A percentile compares a stretch with the other conserved stretches of the same genome.
Evolutionary conservation across 176 grass and related monocot genomes (phyloP).

Genomic region (Lolium perenne): DNA sequence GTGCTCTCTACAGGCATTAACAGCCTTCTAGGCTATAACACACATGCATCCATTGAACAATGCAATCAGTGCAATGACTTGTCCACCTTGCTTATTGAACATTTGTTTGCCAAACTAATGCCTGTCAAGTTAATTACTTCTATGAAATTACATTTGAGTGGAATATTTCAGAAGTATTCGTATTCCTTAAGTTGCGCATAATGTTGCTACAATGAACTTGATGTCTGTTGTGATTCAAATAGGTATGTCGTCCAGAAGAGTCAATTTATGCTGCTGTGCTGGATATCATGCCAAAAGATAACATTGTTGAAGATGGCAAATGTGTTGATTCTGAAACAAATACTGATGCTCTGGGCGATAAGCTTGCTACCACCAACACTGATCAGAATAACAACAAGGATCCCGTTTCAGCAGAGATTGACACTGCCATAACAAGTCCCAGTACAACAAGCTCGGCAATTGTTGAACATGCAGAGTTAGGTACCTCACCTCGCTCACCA

Average conservation of each 20-base stretch:
- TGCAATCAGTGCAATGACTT: background rate
- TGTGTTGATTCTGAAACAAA: background rate
- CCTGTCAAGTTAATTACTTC: background rate
- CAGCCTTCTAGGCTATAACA: background rate
- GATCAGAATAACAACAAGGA: background rate
- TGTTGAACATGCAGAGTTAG: background rate
- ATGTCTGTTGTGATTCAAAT: background rate
- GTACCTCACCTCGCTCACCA: background rate
- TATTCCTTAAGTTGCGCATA: background rate
- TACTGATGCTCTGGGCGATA: background rate
- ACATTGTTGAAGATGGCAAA: background rate
- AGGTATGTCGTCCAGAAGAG: background rate
- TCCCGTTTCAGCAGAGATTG: background rate
- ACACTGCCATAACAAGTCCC: background rate
- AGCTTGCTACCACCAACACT: background rate
- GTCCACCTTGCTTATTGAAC: background rate
- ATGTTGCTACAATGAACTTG: background rate
- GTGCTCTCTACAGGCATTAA: background rate
- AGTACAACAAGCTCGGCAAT: background rate
- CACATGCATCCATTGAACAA: background rate
- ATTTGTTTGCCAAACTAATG: background rate
- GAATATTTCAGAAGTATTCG: background rate
- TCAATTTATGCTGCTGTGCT: background rate
- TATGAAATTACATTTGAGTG: background rate
- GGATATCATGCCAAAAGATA: background rate